A percentile compares a stretch with the other conserved stretches of the same genome.
Conservation (phyloP, 2,329 filamentous ascomycete species). For the Beauveria asiatica region DNA sequence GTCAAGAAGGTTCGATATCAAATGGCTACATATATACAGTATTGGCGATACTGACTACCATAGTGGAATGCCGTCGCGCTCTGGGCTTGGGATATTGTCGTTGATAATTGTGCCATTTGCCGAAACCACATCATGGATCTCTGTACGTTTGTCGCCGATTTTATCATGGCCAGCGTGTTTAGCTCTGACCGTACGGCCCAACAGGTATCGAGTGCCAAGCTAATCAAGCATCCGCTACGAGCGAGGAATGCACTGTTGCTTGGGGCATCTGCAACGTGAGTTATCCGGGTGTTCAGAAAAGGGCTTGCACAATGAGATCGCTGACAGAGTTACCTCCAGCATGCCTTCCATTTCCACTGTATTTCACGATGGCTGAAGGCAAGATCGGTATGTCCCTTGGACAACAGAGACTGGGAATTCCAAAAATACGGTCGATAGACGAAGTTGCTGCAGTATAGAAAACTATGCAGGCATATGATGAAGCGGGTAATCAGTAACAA, state of each 20-base stretch:
- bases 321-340: slow-evolving; percentile 44
- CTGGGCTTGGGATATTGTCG: slow-evolving; percentile 99
- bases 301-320: background rate
- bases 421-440: slow-evolving; percentile 82
- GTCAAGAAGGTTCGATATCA: slow-evolving; percentile 77
- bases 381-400: slow-evolving; percentile 93
- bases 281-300: slow-evolving; percentile 15
- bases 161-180: background rate
- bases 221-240: slow-evolving; percentile 94
- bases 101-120: slow-evolving; percentile 99
- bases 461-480: background rate
- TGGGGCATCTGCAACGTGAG: slow-evolving; percentile 99
- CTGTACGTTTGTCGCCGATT: slow-evolving; percentile 47
- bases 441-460: background rate
- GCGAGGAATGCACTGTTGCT: slow-evolving; percentile 95
- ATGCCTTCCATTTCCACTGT: slow-evolving; percentile 99
- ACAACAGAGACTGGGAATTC: slow-evolving; percentile 99
- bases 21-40: background rate
- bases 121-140: slow-evolving; percentile 99
- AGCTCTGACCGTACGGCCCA: slow-evolving; percentile 10
- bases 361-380: slow-evolving; percentile 99
- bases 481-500: background rate
- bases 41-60: slow-evolving; percentile 13
- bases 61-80: slow-evolving; percentile 98
- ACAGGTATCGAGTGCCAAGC: slow-evolving; percentile 95